Conservation (phyloP, 805 yeast genomes). For the Candida insectorum region DNA sequence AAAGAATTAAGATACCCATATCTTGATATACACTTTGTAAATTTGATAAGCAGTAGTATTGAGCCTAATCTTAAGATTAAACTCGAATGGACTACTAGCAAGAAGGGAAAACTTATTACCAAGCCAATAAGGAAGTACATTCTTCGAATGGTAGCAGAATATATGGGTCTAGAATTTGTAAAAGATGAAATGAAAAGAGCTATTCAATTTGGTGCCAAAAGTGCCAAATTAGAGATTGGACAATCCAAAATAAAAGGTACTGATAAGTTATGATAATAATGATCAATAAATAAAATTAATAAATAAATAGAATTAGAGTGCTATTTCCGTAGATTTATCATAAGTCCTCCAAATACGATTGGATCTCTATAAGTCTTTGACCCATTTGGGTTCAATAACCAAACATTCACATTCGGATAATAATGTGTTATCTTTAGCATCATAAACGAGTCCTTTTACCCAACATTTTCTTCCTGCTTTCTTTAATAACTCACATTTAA, state of each 20-base stretch:
- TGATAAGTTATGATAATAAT: conserved; percentile 30
- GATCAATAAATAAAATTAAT: too few relatives aligned
- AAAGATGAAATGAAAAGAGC: conserved; percentile 84
- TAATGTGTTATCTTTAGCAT: conserved; percentile 19
- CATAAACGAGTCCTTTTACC: conserved; percentile 33
- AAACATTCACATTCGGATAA: conserved; percentile 37
- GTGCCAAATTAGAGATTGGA: conserved; percentile 89
- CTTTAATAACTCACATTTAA: conserved; percentile 29
- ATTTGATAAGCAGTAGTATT: conserved; percentile 42
- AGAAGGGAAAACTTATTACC: conserved; percentile 21
- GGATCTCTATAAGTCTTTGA: conserved; percentile 19
- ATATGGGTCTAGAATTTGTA: conserved; percentile 48
- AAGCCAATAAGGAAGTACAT: conserved; percentile 46
- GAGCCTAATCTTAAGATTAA: conserved; percentile 47
- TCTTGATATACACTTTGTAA: conserved; percentile 60
- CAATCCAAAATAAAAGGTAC: conserved; percentile 77
- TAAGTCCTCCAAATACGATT: neutral
- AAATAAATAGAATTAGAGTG: neutral
- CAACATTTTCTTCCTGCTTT: conserved; percentile 39
- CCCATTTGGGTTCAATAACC: conserved; percentile 42
- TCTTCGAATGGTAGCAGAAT: conserved; percentile 59
- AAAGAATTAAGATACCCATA: conserved; percentile 89
- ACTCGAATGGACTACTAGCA: conserved; percentile 26
- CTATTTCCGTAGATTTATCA: neutral
- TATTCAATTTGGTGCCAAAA: conserved; percentile 92